Conservation (phyloP, 305 asterid genomes). For the Fraxinus baroniana region DNA sequence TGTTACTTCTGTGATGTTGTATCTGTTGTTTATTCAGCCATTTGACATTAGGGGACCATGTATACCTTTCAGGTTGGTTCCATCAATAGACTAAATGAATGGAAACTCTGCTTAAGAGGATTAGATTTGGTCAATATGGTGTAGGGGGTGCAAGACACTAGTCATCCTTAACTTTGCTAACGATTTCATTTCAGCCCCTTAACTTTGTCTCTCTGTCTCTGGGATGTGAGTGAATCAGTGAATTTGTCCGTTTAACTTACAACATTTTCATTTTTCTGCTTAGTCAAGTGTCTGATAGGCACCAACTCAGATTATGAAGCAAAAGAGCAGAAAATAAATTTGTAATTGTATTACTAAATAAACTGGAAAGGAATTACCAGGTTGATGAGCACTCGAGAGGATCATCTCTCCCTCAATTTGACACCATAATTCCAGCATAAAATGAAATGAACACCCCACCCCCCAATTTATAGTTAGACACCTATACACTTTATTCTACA, state of each 20-base stretch:
- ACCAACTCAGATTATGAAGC: neutral
- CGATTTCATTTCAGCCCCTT: neutral
- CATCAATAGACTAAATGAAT: neutral
- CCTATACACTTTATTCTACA: neutral
- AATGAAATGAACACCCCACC: neutral
- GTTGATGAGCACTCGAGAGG: neutral
- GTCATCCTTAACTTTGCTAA: neutral
- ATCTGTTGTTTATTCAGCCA: neutral
- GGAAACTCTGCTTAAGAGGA: neutral
- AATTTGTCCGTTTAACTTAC: neutral
- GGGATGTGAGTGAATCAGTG: neutral
- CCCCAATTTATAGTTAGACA: too few relatives aligned
- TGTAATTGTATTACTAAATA: too few relatives aligned
- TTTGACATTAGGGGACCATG: neutral
- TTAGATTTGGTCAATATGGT: neutral
- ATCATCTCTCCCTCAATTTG: neutral
- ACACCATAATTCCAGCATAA: neutral
- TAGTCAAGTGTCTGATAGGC: neutral
- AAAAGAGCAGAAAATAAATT: neutral
- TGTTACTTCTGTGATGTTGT: neutral
- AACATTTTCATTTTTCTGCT: neutral
- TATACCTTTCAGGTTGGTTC: neutral
- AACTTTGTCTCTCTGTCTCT: neutral
- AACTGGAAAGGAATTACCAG: too few relatives aligned
- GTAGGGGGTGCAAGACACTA: neutral